A percentile compares a stretch with the other conserved stretches of the same genome.
Conservation (phyloP, 2,329 filamentous ascomycete genomes). For the Botryotinia globosa region DNA sequence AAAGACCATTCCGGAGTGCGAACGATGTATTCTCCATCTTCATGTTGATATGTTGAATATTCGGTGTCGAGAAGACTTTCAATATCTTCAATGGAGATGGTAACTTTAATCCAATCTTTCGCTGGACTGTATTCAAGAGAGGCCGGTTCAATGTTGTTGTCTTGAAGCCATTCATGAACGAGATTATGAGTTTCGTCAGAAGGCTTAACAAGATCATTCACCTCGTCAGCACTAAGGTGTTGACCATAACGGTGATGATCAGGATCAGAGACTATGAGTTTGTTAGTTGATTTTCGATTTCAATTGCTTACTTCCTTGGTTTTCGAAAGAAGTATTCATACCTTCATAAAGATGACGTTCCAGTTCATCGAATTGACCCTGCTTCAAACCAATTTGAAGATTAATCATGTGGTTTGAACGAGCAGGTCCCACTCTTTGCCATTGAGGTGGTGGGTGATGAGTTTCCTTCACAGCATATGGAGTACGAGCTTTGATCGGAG, state of each 20-base stretch:
- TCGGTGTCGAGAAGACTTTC: conserved; percentile 40
- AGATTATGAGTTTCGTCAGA: conserved; percentile 49
- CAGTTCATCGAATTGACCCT: conserved; percentile 21
- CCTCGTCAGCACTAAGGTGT: conserved; percentile 50
- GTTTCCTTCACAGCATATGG: conserved; percentile 23
- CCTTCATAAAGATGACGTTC: conserved; percentile 22
- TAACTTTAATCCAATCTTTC: conserved; percentile 53
- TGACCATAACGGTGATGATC: conserved; percentile 53
- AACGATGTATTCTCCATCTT: conserved; percentile 30
- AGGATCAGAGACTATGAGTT: conserved; percentile 49
- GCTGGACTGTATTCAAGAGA: conserved; percentile 46
- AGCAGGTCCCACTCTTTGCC: conserved; percentile 19
- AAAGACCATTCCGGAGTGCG: conserved; percentile 40
- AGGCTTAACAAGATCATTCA: conserved; percentile 53
- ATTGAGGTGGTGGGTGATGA: conserved; percentile 17
- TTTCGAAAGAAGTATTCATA: not conserved
- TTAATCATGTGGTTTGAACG: conserved; percentile 8
- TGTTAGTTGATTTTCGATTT: not conserved
- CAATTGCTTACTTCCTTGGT: not conserved
- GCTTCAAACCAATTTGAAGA: conserved; percentile 22
- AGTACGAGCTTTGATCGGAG: conserved; percentile 21
- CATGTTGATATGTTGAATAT: conserved; percentile 40
- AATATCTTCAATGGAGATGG: conserved; percentile 48
- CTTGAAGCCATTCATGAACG: conserved; percentile 56
- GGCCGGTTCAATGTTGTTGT: conserved; percentile 47